Base-by-base conservation (phyloP, 2,329 filamentous ascomycete species). In the Colletotrichum shisoi region DNA sequence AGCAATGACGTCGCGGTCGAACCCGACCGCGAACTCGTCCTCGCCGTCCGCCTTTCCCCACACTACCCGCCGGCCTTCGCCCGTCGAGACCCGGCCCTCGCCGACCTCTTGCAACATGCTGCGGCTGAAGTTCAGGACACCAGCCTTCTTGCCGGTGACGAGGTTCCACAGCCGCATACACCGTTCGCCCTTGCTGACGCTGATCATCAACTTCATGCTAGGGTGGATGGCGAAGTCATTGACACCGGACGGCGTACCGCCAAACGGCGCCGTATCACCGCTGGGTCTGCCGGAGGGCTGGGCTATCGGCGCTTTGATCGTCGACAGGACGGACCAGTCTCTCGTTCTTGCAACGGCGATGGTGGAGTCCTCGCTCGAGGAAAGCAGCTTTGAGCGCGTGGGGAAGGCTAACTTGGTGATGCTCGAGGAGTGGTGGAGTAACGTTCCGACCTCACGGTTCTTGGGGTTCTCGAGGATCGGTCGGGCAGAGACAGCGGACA, bases 201-300 rank as follows among this genome's bases (percentile, higher is more conserved):
- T 96, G 68, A 99, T 88, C 92, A 98, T 97, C 57, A 99, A 83
- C 80, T 97, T 98, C 86, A 96, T 92, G 77, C 92, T 96, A 0
- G 95, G 94, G 76, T 99, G 95, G 31, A 99, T 91, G 2, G 94
- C 93, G 77, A 99, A 96, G 76, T 94, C 92, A 76, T 97, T 98
- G 71, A 98, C 88, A 19, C 95, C 95, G n/a, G 89, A 87, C 0
- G 94, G 94, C 31, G 91, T 87, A 54, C 89, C 91, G 19, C 93
- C 93, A 12, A 90, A 86, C 2, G 91, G 89, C 8, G 93, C 93
- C 19, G 94, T 98, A 77, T 97, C 94, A 67, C 94, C 94, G 72
- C 89, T 94, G 11, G 94, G 94, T 70, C 94, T 85, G 37, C 93
- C 93, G 69, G 87, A 82, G 3, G 89, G 83, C 78, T 94, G 95